phyloP scores from a whole-genome alignment of 306 rosid species.

The Erythrophleum fordii region DNA sequence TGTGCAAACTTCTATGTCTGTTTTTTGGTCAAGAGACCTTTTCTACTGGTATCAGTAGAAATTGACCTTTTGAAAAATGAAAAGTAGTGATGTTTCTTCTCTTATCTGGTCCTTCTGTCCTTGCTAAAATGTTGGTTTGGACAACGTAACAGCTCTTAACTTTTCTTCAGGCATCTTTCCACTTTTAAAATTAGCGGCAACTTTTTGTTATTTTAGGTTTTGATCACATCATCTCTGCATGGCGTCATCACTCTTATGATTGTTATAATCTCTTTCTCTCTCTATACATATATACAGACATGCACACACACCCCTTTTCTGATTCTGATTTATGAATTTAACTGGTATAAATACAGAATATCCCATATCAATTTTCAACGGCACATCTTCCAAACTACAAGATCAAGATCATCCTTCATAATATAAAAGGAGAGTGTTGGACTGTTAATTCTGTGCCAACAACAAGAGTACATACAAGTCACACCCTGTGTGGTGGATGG shows the following conservation, averaged over 20 bases:
- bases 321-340: slow-evolving; percentile 28
- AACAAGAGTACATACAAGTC: slow-evolving; percentile 89
- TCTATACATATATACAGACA: neutral
- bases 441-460: slow-evolving; percentile 91
- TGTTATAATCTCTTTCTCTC: neutral
- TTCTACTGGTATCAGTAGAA: slow-evolving; percentile 26
- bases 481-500: slow-evolving; percentile 98
- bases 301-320: neutral
- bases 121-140: neutral
- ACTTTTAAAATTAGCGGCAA: neutral
- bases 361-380: slow-evolving; percentile 86
- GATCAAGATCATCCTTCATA: slow-evolving; percentile 79
- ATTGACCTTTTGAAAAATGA: slow-evolving; percentile 10
- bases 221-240: slow-evolving; percentile 20
- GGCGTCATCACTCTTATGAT: slow-evolving; percentile 1
- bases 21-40: neutral
- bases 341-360: slow-evolving; percentile 66
- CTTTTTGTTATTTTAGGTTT: neutral
- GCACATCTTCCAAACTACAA: slow-evolving; percentile 89
- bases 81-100: neutral
- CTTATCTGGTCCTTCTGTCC: slow-evolving; percentile 13
- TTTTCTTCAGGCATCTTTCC: neutral
- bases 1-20: slow-evolving; percentile 16
- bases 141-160: slow-evolving; percentile 1
- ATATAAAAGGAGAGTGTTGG: slow-evolving; percentile 87